Evolutionary conservation across 2,329 filamentous ascomycete species (phyloP).

Genomic region (Fonsecaea nubica): DNA sequence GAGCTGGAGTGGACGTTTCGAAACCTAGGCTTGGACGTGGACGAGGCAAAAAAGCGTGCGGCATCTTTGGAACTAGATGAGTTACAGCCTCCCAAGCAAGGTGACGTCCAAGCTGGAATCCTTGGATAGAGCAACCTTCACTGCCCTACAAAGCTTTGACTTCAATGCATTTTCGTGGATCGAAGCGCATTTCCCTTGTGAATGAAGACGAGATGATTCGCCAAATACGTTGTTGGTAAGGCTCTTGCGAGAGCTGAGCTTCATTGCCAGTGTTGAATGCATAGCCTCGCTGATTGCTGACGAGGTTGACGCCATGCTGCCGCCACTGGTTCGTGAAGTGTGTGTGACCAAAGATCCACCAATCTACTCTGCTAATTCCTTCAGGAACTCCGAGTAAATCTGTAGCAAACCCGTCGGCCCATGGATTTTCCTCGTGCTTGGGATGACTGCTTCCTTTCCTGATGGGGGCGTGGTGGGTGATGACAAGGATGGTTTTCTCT

Average conservation of each 20-base stretch:
- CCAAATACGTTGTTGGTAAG: too few species aligned
- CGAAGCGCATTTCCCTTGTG: too few species aligned
- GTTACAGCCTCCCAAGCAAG: not conserved
- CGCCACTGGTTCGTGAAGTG: conserved; percentile 53
- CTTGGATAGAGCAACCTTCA: too few species aligned
- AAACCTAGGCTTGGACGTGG: not conserved
- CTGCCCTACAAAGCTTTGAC: too few species aligned
- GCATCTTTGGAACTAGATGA: not conserved
- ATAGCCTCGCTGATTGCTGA: conserved; percentile 56
- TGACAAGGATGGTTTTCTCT: conserved; percentile 53
- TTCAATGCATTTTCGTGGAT: too few species aligned
- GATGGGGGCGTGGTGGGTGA: conserved; percentile 66
- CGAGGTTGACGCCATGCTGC: conserved; percentile 45
- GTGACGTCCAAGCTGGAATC: too few species aligned
- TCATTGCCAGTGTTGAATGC: too few species aligned
- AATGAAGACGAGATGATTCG: too few species aligned
- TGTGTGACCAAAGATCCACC: conserved; percentile 57
- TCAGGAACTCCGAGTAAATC: conserved; percentile 49
- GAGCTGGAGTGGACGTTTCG: not conserved
- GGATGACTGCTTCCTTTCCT: conserved; percentile 58
- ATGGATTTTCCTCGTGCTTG: conserved; percentile 55
- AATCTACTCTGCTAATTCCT: conserved; percentile 42
- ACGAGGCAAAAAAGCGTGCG: not conserved
- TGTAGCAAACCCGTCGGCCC: conserved; percentile 61
- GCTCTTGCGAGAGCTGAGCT: too few species aligned